Conservation (phyloP, 768 basidiomycete genomes). For the Trametes cinnabarina region DNA sequence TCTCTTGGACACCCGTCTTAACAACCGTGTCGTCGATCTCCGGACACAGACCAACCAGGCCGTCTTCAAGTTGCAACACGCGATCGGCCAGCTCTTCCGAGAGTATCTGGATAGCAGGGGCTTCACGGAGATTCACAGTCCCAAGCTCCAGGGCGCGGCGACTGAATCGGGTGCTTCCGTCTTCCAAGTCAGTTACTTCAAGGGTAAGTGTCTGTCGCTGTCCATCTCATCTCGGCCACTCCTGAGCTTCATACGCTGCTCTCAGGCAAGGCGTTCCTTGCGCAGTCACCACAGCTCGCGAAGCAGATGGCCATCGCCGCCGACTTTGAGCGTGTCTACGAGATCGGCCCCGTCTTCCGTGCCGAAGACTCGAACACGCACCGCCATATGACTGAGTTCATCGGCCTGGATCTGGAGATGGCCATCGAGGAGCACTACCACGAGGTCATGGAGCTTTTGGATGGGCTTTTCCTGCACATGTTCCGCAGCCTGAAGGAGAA, state of each 20-base stretch:
- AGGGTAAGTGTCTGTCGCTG: conserved; percentile 59
- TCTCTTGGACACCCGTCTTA: conserved; percentile 88
- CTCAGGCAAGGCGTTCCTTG: conserved; percentile 84
- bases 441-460: conserved; percentile 92
- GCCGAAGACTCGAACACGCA: conserved; percentile 98
- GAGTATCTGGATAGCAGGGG: conserved; percentile 68
- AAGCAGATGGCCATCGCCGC: conserved; percentile 99
- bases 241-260: neutral
- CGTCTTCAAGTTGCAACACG: conserved; percentile 88
- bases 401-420: conserved; percentile 99
- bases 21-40: conserved; percentile 92
- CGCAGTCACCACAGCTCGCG: conserved; percentile 94
- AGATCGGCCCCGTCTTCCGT: conserved; percentile 95
- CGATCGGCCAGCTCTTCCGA: conserved; percentile 86
- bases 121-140: conserved; percentile 95
- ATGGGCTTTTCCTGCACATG: conserved; percentile 80
- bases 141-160: conserved; percentile 94
- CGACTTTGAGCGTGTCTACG: conserved; percentile 97
- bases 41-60: conserved; percentile 97
- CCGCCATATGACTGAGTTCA: conserved; percentile 97
- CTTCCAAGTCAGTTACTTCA: conserved; percentile 98
- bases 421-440: conserved; percentile 98
- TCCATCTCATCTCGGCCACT: neutral
- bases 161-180: conserved; percentile 97
- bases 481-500: conserved; percentile 80